Percentiles rank a stretch among this genome's conserved stretches.
Conservation (phyloP, 1,284 basidiomycete species). For the Tilletia setariae region DNA sequence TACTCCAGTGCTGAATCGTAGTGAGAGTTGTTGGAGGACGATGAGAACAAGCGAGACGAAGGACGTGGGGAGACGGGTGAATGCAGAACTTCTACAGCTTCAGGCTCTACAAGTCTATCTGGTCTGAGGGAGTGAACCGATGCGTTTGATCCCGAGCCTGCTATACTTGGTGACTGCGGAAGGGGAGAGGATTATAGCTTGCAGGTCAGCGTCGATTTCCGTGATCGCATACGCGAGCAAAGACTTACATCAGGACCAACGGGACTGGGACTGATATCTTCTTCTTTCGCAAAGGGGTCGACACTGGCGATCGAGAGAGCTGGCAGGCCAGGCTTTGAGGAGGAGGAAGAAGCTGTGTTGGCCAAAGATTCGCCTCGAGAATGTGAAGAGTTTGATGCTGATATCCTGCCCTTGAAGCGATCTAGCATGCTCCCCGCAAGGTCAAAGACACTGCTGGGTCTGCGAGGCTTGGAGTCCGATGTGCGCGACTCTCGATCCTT, state of each 20-base stretch:
- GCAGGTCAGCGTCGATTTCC: background rate
- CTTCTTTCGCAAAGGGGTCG: background rate
- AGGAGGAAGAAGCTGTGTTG: slow-evolving; percentile 21
- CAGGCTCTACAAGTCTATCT: background rate
- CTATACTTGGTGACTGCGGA: slow-evolving; percentile 4
- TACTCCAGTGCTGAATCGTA: slow-evolving; percentile 13
- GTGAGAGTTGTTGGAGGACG: background rate
- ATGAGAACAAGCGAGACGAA: background rate
- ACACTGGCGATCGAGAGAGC: slow-evolving; percentile 19
- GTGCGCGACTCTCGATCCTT: background rate
- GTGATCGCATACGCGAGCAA: background rate
- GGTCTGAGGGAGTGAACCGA: background rate
- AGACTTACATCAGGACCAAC: slow-evolving; percentile 22
- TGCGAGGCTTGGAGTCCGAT: slow-evolving; percentile 12
- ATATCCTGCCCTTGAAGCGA: slow-evolving; percentile 37
- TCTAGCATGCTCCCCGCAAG: slow-evolving; percentile 44
- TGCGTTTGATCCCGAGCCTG: background rate
- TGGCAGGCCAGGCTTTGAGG: slow-evolving; percentile 19
- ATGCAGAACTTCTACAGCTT: background rate
- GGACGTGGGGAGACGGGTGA: background rate
- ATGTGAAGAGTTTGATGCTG: slow-evolving; percentile 26
- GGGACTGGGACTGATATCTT: slow-evolving; percentile 21
- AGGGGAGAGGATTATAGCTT: background rate
- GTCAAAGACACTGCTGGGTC: slow-evolving; percentile 45
- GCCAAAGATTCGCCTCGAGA: slow-evolving; percentile 22